Evolutionary conservation across 805 yeast genomes (phyloP).

Genomic region (Blastobotrys robertii): DNA sequence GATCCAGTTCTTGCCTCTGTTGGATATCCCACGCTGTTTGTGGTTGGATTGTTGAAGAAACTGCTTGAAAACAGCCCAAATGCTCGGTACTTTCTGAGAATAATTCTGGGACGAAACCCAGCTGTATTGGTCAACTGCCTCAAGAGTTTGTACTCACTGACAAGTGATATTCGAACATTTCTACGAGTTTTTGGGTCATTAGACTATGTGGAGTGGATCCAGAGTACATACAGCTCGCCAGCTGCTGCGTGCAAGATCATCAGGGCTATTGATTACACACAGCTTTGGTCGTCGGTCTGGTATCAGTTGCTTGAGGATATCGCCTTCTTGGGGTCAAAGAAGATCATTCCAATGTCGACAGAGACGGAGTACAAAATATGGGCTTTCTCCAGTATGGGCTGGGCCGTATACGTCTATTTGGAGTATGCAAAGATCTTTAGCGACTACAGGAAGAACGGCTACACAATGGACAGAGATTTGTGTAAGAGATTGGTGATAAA

Average conservation of each 20-base stretch:
- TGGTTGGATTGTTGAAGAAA: too few species aligned
- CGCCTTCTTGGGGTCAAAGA: constrained; percentile 31
- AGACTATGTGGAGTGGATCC: constrained; percentile 29
- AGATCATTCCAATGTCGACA: constrained; percentile 24
- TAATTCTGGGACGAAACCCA: neutral
- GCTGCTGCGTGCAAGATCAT: constrained; percentile 23
- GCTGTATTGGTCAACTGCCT: constrained; percentile 6
- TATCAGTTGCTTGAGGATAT: constrained; percentile 34
- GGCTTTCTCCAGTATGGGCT: constrained; percentile 28
- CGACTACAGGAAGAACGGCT: constrained; percentile 2
- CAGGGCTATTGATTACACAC: constrained; percentile 24
- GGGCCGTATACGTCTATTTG: constrained; percentile 32
- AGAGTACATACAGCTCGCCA: constrained; percentile 23
- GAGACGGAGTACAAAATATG: constrained; percentile 25
- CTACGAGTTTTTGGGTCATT: constrained; percentile 30
- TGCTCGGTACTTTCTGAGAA: neutral
- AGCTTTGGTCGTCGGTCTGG: constrained; percentile 27
- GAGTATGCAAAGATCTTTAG: constrained; percentile 23
- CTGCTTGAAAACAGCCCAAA: neutral
- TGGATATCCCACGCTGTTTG: constrained; percentile 22
- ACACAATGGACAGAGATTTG: neutral
- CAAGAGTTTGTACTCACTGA: constrained; percentile 17
- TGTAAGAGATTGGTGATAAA: constrained; percentile 24
- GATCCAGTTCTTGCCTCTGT: constrained; percentile 21
- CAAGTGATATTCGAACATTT: constrained; percentile 30